Evolutionary conservation across 2,329 filamentous ascomycete genomes (phyloP), one percentile per base, ranked within the genome.

Genomic region (Fusarium chaquense): DNA sequence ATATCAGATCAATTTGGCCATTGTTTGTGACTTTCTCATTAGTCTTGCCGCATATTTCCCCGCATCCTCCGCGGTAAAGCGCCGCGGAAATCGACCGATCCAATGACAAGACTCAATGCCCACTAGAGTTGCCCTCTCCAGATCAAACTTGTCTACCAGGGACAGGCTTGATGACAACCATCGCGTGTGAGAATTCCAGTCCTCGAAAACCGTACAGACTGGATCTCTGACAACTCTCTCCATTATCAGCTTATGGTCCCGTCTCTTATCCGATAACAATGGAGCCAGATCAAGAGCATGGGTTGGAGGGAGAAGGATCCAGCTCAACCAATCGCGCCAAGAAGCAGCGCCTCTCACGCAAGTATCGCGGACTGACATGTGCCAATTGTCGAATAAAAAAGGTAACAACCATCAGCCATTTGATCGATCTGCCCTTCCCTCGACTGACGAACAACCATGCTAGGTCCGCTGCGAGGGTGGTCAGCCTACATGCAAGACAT

Each of bases 401-500:
- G 55, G 55, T 58, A 4, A 55, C 20, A 5, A n/a, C 12, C 4
- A 4, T 11, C 5, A 3, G 16, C 9, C 12, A 2, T 8, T 18
- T 5, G 16, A 4, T 16, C 10, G 28, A 28, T 10, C 3, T 11
- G 9, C 28, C 28, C 9, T 43, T 16, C 2, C 13, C 5, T 43
- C 13, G 15, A 26, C 13, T 43, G 22, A 43, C 15, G 24, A 16
- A 4, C 40, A 3, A 8, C 2, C 8, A 6, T 5, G 16, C 6
- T 2, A 58, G 55, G 55, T 58, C 2, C 55, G 55, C 20, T 58
- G 55, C 18, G 55, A 58, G 35, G 55, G 55, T 15, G 26, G 55
- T 16, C 49, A 58, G 10, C 55, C 55, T 30, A 58, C 55, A 6
- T 58, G 55, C 50, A 58, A 58, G 43, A 58, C 55, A 44, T 55